These are phyloP conservation scores for Backusella morwellensis DNA, from an alignment of 192 early-diverging fungal genomes.

Conservation along the genomic window DNA sequence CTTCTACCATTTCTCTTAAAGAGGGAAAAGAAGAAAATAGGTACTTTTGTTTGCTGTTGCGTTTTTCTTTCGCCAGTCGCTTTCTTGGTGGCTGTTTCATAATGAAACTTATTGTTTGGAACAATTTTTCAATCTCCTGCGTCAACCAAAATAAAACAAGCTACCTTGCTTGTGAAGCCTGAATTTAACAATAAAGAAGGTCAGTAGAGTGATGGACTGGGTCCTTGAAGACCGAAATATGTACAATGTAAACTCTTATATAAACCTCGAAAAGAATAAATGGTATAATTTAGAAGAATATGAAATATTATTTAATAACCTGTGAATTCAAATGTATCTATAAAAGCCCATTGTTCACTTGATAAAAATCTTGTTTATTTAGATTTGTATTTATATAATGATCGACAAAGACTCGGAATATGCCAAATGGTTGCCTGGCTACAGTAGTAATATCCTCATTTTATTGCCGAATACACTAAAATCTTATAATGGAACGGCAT, in stretches of 20 bases:
- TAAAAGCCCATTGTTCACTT: too few relatives aligned
- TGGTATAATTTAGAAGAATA: neutral
- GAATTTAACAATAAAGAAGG: neutral
- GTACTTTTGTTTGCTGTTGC: neutral
- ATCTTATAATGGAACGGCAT: neutral
- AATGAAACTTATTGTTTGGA: neutral
- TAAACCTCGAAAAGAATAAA: neutral
- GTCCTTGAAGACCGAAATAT: neutral
- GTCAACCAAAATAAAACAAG: neutral
- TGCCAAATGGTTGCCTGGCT: neutral
- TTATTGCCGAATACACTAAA: neutral
- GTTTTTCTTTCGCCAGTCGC: neutral
- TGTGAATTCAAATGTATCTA: neutral
- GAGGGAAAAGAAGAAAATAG: neutral
- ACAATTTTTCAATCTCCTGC: neutral
- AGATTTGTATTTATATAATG: too few relatives aligned
- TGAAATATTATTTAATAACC: neutral
- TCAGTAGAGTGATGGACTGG: neutral
- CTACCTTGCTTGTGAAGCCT: neutral
- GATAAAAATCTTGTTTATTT: too few relatives aligned
- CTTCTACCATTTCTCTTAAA: neutral
- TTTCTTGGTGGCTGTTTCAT: neutral
- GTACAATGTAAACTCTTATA: neutral
- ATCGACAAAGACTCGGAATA: neutral
- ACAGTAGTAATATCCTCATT: neutral